Conservation (phyloP, 441 rosid species). For the Biscutella laevigata region DNA sequence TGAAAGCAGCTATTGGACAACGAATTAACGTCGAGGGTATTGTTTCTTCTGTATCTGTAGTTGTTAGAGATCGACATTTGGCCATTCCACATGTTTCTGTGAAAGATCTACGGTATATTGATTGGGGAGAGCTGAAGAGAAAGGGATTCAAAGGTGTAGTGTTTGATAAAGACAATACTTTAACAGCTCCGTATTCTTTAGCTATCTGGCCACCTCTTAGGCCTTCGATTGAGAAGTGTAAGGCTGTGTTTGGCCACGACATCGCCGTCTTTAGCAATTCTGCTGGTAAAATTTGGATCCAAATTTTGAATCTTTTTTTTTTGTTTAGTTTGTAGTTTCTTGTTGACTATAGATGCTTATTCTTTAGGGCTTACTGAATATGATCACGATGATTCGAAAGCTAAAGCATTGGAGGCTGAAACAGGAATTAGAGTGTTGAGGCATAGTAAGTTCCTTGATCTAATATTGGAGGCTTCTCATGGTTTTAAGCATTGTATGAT, state of each 20-base stretch:
- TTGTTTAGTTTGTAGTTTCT: background rate
- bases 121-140: constrained; percentile 69
- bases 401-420: constrained; percentile 71
- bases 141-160: constrained; percentile 89
- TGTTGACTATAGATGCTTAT: constrained; percentile 8
- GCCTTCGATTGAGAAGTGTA: constrained; percentile 63
- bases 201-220: constrained; percentile 56
- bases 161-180: constrained; percentile 90
- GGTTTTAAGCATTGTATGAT: background rate
- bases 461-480: background rate
- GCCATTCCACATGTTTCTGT: constrained; percentile 71
- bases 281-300: constrained; percentile 44
- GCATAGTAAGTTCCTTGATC: constrained; percentile 51
- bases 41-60: constrained; percentile 48
- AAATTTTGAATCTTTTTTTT: background rate
- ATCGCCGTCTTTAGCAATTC: constrained; percentile 89
- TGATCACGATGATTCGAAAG: constrained; percentile 78
- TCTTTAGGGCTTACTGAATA: constrained; percentile 70
- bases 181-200: constrained; percentile 81
- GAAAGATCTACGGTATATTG: constrained; percentile 60
- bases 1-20: constrained; percentile 89
- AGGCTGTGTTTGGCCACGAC: constrained; percentile 69
- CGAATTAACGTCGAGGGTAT: constrained; percentile 77
- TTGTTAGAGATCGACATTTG: constrained; percentile 55
- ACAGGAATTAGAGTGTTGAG: constrained; percentile 82